Percentiles rank a stretch among this genome's conserved stretches.
These are phyloP conservation scores for Cystobasidium slooffiae DNA, from an alignment of 1,284 basidiomycete species.

Conservation along the genomic window DNA sequence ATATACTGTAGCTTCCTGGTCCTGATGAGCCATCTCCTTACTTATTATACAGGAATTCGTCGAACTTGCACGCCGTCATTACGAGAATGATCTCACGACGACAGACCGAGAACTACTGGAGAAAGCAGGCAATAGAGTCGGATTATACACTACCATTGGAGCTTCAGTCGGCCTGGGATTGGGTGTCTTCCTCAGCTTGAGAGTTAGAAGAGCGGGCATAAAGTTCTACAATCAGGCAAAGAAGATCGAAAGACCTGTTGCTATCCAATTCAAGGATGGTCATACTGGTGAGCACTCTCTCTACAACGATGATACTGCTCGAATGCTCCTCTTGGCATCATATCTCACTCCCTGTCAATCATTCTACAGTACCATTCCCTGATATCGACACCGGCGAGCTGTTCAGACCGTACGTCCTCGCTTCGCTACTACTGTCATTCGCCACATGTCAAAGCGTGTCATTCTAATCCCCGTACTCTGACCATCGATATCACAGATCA, in stretches of 20 bases:
- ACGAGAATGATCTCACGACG: slow-evolving; percentile 37
- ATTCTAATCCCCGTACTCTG: not conserved
- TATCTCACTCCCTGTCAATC: too few relatives aligned
- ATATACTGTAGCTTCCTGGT: not conserved
- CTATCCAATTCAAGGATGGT: slow-evolving; percentile 37
- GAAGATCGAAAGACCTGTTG: slow-evolving; percentile 31
- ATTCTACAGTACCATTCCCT: slow-evolving; percentile 30
- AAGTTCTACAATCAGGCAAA: slow-evolving; percentile 35
- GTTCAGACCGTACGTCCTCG: slow-evolving; percentile 34
- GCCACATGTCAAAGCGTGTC: not conserved
- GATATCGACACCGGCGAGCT: slow-evolving; percentile 29
- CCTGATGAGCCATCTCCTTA: not conserved
- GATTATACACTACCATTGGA: slow-evolving; percentile 30
- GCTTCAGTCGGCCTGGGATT: slow-evolving; percentile 35
- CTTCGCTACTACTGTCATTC: not conserved
- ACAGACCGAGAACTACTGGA: slow-evolving; percentile 30
- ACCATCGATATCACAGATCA: slow-evolving; percentile 14
- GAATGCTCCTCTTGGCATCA: too few relatives aligned
- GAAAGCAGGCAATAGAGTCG: slow-evolving; percentile 27
- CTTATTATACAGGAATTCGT: slow-evolving; percentile 29
- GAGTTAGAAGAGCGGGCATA: slow-evolving; percentile 28
- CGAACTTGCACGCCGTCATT: slow-evolving; percentile 29
- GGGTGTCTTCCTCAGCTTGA: slow-evolving; percentile 29
- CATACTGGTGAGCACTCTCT: slow-evolving; percentile 9
- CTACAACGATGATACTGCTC: not conserved